Evolutionary conservation across 2,329 filamentous ascomycete genomes (phyloP), one percentile per base, ranked within the genome.

Genomic region (Colletotrichum brevisporum): DNA sequence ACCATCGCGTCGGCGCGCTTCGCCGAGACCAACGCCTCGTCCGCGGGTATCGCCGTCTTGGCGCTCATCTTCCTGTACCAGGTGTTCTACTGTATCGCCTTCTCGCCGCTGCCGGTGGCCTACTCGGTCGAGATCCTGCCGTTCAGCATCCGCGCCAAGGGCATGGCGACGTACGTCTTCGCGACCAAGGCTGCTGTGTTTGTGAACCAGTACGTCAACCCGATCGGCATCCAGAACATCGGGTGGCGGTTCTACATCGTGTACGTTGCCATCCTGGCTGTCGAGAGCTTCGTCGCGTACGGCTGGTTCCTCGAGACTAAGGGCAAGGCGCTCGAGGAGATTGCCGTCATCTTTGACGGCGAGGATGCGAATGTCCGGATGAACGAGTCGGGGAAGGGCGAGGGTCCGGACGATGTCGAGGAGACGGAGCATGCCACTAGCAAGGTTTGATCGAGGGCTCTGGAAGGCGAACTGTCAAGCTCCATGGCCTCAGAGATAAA

Each of bases 241-340:
- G 80, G 80, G 0, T 89, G 85, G 81, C 84, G 80, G 72, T 89
- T 86, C 70, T 90, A 89, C 76, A 85, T 89, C 69, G 81, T 90
- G 16, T 90, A 89, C 63, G 85, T 86, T 50, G 82, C 80, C 9
- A 80, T 82, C 0, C 63, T 85, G 2, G 78, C 80, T 0, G 82
- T 83, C 0, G 83, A 90, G 63, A 86, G 80, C 71, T 84, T 88
- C 53, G 74, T 86, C 58, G 75, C 74, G 1, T 79, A 76, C 18
- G 74, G 73, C 0, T 76, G 72, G 73, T 89, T 89, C 74, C 82
- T 82, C 18, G 85, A 88, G 76, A 87, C 85, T 0, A 86, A 85
- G 70, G 81, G 85, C 24, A 77, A 74, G 18, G 73, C 77, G 0
- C 64, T 89, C 2, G 88, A 90, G 71, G 87, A 89, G 64, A 89